These are phyloP conservation scores for Naganishia vishniacii DNA, from an alignment of 768 basidiomycete species.

Conservation along the genomic window DNA sequence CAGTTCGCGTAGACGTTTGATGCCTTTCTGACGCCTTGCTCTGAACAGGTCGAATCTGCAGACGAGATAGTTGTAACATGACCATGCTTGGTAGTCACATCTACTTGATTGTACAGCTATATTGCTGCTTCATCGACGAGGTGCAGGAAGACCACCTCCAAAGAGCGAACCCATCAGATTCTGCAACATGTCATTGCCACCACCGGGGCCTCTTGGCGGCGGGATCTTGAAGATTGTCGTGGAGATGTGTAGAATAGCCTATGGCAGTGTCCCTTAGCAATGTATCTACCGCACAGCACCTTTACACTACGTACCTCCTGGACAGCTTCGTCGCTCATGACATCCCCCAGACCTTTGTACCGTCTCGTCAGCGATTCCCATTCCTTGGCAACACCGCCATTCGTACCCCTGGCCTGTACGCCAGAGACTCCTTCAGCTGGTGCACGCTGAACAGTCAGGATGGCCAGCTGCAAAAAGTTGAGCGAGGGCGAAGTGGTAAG, in stretches of 20 bases:
- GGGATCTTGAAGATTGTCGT: slow-evolving; percentile 77
- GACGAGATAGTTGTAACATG: slow-evolving; percentile 14
- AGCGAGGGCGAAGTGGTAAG: slow-evolving; percentile 69
- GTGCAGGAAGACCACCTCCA: slow-evolving; percentile 55
- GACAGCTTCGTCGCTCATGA: slow-evolving; percentile 60
- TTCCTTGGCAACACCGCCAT: slow-evolving; percentile 54
- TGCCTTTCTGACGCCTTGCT: background rate
- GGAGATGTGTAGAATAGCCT: slow-evolving; percentile 37
- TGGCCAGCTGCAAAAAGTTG: slow-evolving; percentile 85
- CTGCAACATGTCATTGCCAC: slow-evolving; percentile 69
- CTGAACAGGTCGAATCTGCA: slow-evolving; percentile 4
- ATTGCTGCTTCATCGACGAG: slow-evolving; percentile 3
- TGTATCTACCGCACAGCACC: slow-evolving; percentile 4
- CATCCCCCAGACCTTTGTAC: slow-evolving; percentile 67
- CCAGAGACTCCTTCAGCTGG: slow-evolving; percentile 57
- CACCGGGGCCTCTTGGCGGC: slow-evolving; percentile 57
- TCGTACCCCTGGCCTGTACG: slow-evolving; percentile 66
- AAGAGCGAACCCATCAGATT: slow-evolving; percentile 86
- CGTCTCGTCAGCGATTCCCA: slow-evolving; percentile 82
- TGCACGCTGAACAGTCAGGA: slow-evolving; percentile 74
- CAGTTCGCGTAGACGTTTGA: background rate
- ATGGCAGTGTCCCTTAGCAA: background rate
- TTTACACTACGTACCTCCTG: slow-evolving; percentile 56
- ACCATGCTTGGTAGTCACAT: no score
- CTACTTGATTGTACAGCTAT: background rate